Evolutionary conservation across 2,329 filamentous ascomycete genomes (phyloP), one percentile per base, ranked within the genome.

Genomic region (Rasamsonia emersonii): DNA sequence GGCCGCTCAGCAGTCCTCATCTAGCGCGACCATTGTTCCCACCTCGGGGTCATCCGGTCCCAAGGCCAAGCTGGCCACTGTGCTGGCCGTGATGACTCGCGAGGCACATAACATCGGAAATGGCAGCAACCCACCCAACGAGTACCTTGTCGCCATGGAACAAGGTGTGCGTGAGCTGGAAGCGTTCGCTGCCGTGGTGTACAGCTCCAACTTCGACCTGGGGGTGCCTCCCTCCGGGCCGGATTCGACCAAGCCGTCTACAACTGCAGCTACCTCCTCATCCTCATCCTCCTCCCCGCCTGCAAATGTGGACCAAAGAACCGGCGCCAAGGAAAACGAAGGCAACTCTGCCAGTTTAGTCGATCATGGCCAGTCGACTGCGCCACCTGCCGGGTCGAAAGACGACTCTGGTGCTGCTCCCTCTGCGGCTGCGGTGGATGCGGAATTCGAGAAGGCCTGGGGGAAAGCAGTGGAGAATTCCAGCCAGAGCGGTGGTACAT

Each of bases 81-180:
- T 93, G 32, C 68, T 98, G 20, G 93, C 89, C 3, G 81, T 93
- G 4, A 74, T 96, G 47, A 91, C 86, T 23, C 77, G 86, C 44
- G 88, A 98, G 64, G 89, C 89, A 4, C 88, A 94, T 57, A 73
- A 70, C 33, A 93, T 98, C 45, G 89, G 88, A 32, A 79, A 81
- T 49, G 84, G 84, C 45, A 47, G 53, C 4, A 56, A 56, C 21
- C 51, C 61, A 9, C 61, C 61, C 2, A 67, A 67, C 36, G 54
- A 66, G 28, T 67, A 67, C 39, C 46, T 67, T 13, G 43, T 48
- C 1, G 51, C 53, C 2, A 64, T 65, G 52, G 62, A 66, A 31
- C 56, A 62, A 31, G 58, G 61, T 13, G 64, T 67, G 1, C 58
- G 59, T n/a, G 62, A 67, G 40, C 44, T 67, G 10, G 64, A 67